A percentile compares a stretch with the other conserved stretches of the same genome.
phyloP scores from a whole-genome alignment of 441 rosid species.

The Gossypium davidsonii region DNA sequence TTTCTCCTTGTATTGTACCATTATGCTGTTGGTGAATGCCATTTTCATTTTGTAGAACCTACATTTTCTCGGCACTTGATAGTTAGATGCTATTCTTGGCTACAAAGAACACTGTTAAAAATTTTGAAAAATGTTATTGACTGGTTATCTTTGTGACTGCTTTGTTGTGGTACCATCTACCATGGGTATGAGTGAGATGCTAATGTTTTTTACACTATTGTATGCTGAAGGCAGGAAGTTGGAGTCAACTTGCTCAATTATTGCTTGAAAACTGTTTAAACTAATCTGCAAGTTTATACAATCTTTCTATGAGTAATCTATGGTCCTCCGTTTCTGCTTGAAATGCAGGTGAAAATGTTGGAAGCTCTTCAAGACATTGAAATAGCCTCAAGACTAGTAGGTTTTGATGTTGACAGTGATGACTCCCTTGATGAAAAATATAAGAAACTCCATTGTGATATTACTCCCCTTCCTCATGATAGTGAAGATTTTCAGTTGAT shows the following conservation, averaged over 20 bases:
- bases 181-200: not conserved
- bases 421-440: slow-evolving; percentile 84
- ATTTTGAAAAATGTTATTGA: not conserved
- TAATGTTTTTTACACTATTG: not conserved
- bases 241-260: not conserved
- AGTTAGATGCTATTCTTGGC: not conserved
- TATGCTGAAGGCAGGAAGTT: not conserved
- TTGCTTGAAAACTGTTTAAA: not conserved
- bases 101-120: not conserved
- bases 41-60: not conserved
- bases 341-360: slow-evolving; percentile 83
- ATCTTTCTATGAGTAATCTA: slow-evolving; percentile 2
- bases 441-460: slow-evolving; percentile 59
- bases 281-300: not conserved
- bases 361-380: slow-evolving; percentile 98
- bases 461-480: slow-evolving; percentile 75
- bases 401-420: slow-evolving; percentile 71
- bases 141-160: not conserved
- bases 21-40: not conserved
- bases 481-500: slow-evolving; percentile 71
- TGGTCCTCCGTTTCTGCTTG: slow-evolving; percentile 17
- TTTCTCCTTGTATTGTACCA: not conserved
- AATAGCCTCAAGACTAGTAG: slow-evolving; percentile 96
- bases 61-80: not conserved
- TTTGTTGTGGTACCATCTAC: not conserved